phyloP scores from a whole-genome alignment of 805 yeast genomes.

The Ogataea siamensis region DNA sequence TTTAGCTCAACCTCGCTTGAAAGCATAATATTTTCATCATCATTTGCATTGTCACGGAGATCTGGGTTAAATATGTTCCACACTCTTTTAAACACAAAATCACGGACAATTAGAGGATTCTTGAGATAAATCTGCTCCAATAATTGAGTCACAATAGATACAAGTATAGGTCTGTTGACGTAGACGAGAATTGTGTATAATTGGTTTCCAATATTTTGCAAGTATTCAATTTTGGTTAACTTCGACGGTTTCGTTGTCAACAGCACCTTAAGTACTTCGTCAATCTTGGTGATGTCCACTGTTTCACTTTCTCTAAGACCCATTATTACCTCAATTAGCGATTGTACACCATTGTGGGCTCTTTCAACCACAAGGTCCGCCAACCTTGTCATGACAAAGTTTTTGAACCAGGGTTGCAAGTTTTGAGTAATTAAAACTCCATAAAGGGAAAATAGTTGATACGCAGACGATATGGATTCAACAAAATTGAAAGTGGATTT shows the following conservation, averaged over 20 bases:
- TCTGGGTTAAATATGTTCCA: constrained; percentile 46
- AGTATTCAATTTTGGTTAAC: constrained; percentile 49
- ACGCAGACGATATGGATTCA: constrained; percentile 58
- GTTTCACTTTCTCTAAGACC: constrained; percentile 76
- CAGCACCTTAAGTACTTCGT: constrained; percentile 63
- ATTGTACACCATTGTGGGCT: constrained; percentile 55
- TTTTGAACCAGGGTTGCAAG: constrained; percentile 45
- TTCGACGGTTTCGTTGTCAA: constrained; percentile 56
- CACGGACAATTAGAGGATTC: constrained; percentile 50
- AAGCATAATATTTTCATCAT: constrained; percentile 34
- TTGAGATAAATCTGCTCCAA: constrained; percentile 49
- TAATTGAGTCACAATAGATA: constrained; percentile 55
- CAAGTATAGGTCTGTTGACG: constrained; percentile 59
- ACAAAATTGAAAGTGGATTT: constrained; percentile 25
- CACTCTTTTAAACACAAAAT: constrained; percentile 54
- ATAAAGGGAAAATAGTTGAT: constrained; percentile 59
- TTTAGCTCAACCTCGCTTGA: constrained; percentile 52
- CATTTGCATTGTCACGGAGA: constrained; percentile 16
- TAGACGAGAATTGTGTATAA: constrained; percentile 54
- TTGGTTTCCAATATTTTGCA: constrained; percentile 59
- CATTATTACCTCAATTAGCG: constrained; percentile 71
- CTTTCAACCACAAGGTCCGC: constrained; percentile 55
- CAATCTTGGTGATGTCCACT: constrained; percentile 61
- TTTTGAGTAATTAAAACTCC: constrained; percentile 54
- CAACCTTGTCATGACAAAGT: constrained; percentile 47